These are phyloP conservation scores for Neonectria punicea DNA, from an alignment of 2,329 filamentous ascomycete genomes.

Conservation along the genomic window DNA sequence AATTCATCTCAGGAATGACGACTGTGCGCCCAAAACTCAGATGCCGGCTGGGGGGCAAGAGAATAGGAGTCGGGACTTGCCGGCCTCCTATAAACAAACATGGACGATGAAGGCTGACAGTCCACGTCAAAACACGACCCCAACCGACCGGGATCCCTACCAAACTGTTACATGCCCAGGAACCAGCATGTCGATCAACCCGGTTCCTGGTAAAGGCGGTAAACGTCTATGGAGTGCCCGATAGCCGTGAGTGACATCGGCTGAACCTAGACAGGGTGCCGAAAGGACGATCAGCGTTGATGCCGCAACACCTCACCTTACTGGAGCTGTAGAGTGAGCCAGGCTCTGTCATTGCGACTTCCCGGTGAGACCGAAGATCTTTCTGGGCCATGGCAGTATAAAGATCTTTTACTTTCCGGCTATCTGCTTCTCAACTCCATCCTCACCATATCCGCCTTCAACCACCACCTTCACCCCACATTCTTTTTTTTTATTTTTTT, in stretches of 20 bases:
- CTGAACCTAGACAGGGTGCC: neutral
- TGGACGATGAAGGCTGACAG: neutral
- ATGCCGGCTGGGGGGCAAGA: neutral
- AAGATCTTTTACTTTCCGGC: neutral
- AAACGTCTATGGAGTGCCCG: constrained; percentile 1
- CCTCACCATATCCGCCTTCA: neutral
- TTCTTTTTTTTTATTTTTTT: neutral
- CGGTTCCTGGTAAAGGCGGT: neutral
- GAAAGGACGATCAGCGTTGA: neutral
- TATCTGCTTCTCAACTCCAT: neutral
- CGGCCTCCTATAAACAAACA: neutral
- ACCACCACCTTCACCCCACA: neutral
- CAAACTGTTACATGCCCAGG: neutral
- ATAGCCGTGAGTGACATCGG: neutral
- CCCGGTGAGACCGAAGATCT: neutral
- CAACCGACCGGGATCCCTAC: neutral
- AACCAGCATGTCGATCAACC: neutral
- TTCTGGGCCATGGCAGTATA: neutral
- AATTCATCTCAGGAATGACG: neutral
- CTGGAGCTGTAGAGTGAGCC: neutral
- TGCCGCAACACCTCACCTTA: neutral
- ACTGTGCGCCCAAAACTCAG: neutral
- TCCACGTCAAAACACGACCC: neutral
- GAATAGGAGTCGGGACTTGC: neutral
- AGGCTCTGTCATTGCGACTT: neutral